Evolutionary conservation across 306 rosid genomes (phyloP).

Genomic region (Cercis canadensis): DNA sequence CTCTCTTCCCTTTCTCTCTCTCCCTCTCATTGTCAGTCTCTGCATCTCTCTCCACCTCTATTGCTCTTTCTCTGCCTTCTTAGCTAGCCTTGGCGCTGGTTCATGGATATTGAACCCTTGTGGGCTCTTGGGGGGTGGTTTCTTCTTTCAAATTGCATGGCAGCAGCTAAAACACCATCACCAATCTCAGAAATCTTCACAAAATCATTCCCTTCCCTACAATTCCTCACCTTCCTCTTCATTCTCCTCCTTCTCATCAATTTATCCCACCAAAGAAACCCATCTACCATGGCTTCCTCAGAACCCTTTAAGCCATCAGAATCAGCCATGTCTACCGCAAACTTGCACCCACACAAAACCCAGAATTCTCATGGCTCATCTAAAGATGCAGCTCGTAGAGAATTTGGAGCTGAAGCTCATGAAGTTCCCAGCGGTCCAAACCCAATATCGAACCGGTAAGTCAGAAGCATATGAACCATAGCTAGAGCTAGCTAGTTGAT

Average conservation of each 20-base stretch:
- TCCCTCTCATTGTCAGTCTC: constrained; percentile 27
- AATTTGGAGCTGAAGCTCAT: constrained; percentile 80
- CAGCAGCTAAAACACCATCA: constrained; percentile 64
- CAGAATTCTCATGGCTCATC: constrained; percentile 34
- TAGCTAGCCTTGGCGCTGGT: constrained; percentile 79
- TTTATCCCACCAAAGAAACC: constrained; percentile 47
- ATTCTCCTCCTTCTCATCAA: constrained; percentile 64
- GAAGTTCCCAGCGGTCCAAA: constrained; percentile 98
- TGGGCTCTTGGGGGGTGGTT: constrained; percentile 98
- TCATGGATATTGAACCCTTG: constrained; percentile 99
- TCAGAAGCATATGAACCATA: constrained; percentile 29
- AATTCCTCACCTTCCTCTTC: constrained; percentile 62
- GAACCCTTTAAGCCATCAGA: constrained; percentile 38
- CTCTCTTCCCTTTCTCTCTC: constrained; percentile 23
- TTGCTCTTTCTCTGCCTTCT: constrained; percentile 36
- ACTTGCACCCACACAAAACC: constrained; percentile 52
- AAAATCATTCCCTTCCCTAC: constrained; percentile 51
- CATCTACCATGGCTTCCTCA: constrained; percentile 54
- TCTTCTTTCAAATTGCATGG: constrained; percentile 95
- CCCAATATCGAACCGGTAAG: constrained; percentile 82
- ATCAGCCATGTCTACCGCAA: constrained; percentile 46
- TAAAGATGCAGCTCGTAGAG: constrained; percentile 37
- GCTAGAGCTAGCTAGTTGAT: constrained; percentile 36
- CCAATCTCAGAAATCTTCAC: constrained; percentile 50
- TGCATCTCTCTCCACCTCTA: constrained; percentile 30